Percentiles rank a stretch among this genome's conserved stretches.
These are phyloP conservation scores for Aspergillus cejpii DNA, from an alignment of 2,329 filamentous ascomycete species.

Conservation along the genomic window DNA sequence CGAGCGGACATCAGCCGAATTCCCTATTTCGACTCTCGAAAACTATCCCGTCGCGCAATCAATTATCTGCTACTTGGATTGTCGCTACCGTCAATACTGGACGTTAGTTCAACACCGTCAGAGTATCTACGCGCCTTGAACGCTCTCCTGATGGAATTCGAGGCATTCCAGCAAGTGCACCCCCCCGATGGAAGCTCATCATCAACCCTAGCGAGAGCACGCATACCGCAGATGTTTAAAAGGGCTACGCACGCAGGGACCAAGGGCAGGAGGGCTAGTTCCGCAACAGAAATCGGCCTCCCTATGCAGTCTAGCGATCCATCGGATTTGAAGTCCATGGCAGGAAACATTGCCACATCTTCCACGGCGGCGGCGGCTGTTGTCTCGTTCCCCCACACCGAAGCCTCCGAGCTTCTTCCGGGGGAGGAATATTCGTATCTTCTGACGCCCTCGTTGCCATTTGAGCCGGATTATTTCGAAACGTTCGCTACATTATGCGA, in stretches of 20 bases:
- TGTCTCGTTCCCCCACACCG: constrained; percentile 43
- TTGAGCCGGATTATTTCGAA: constrained; percentile 95
- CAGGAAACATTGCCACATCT: constrained; percentile 35
- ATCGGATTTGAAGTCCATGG: constrained; percentile 43
- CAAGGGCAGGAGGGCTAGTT: constrained; percentile 55
- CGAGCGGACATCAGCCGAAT: constrained; percentile 71
- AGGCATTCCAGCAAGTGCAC: constrained; percentile 84
- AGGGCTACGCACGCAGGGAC: constrained; percentile 51
- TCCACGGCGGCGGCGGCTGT: constrained; percentile 34
- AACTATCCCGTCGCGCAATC: constrained; percentile 80
- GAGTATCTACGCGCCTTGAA: constrained; percentile 87
- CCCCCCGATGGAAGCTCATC: constrained; percentile 65
- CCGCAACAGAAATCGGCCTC: constrained; percentile 54
- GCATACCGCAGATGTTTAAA: constrained; percentile 78
- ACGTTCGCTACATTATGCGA: constrained; percentile 95
- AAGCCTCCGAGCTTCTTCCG: constrained; percentile 57
- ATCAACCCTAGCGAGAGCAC: constrained; percentile 65
- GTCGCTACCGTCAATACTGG: constrained; percentile 81
- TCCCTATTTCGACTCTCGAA: constrained; percentile 76
- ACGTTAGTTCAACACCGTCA: constrained; percentile 68
- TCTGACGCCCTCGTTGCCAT: constrained; percentile 84
- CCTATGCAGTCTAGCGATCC: constrained; percentile 47
- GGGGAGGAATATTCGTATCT: constrained; percentile 85
- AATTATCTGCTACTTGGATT: constrained; percentile 91
- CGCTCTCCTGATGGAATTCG: constrained; percentile 81